These are phyloP conservation scores for Penicillium sp. DNA, from an alignment of 2,329 filamentous ascomycete species.

Conservation along the genomic window DNA sequence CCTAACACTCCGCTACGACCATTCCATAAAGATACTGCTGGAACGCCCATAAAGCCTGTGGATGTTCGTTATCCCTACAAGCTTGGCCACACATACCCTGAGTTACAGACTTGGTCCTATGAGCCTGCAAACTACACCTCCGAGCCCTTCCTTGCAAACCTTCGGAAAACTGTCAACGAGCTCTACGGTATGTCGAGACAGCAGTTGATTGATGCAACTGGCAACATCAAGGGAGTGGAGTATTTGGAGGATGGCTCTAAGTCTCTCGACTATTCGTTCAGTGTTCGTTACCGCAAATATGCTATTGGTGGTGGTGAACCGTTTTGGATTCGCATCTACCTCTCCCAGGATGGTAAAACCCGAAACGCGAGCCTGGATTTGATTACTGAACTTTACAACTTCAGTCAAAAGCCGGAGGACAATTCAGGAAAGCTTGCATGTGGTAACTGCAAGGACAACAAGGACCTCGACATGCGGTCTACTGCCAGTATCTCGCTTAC, in stretches of 20 bases:
- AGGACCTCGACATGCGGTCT: neutral
- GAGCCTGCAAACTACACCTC: neutral
- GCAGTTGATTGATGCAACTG: neutral
- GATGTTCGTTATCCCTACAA: conserved; percentile 58
- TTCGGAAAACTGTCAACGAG: conserved; percentile 2
- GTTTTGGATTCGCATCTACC: conserved; percentile 10
- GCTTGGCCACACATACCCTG: conserved; percentile 76
- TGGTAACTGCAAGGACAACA: conserved; percentile 8
- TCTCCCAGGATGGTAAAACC: conserved; percentile 1
- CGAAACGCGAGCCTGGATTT: neutral
- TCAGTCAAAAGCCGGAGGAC: conserved; percentile 6
- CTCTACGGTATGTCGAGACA: conserved; percentile 9
- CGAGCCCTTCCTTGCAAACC: neutral
- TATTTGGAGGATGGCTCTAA: neutral
- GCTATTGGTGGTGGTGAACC: conserved; percentile 37
- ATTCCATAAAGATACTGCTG: conserved; percentile 57
- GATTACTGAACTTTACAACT: conserved; percentile 13
- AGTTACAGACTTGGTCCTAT: conserved; percentile 37
- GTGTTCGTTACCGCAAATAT: conserved; percentile 10
- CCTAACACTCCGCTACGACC: conserved; percentile 46
- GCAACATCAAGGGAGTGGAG: conserved; percentile 4
- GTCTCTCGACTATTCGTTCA: conserved; percentile 9
- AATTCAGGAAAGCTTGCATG: conserved; percentile 3
- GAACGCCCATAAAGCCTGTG: conserved; percentile 67
- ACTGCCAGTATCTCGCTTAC: conserved; percentile 10